Percentiles rank a stretch among this genome's conserved stretches.
phyloP scores from a whole-genome alignment of 768 basidiomycete genomes.

The Lactarius sp. region DNA sequence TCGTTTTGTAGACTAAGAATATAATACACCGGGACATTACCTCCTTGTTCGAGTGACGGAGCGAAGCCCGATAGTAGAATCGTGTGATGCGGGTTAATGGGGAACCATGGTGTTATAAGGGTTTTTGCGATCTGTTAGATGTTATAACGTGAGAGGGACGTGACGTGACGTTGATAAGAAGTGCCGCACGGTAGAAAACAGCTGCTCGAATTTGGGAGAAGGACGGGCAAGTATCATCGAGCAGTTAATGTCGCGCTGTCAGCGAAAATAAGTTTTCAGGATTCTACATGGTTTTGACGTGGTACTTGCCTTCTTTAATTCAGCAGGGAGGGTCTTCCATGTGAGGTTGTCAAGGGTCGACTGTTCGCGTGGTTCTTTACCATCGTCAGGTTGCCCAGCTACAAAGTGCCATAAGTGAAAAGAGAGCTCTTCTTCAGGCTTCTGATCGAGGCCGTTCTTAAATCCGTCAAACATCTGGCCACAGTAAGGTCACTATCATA shows the following conservation, averaged over 20 bases:
- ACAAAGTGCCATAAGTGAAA: neutral
- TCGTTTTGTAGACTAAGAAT: neutral
- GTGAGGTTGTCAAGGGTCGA: neutral
- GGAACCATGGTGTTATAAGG: neutral
- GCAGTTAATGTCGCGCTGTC: neutral
- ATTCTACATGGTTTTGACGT: neutral
- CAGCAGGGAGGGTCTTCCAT: neutral
- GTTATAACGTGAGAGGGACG: too few species aligned
- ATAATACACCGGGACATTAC: neutral
- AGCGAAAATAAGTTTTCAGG: neutral
- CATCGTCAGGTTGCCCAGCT: neutral
- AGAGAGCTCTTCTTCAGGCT: neutral
- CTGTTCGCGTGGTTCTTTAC: neutral
- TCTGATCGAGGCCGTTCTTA: neutral
- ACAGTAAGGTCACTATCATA: neutral
- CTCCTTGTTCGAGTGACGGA: neutral
- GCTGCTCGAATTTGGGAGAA: neutral
- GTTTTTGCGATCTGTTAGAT: neutral
- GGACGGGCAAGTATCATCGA: neutral
- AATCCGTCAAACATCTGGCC: neutral
- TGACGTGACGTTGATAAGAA: neutral
- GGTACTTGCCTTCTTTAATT: neutral
- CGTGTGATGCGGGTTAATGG: neutral
- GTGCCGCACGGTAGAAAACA: neutral
- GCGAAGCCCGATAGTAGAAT: neutral